A percentile compares a stretch with the other conserved stretches of the same genome.
phyloP scores from a whole-genome alignment of 345 rosid genomes.

The Theobroma cacao region DNA sequence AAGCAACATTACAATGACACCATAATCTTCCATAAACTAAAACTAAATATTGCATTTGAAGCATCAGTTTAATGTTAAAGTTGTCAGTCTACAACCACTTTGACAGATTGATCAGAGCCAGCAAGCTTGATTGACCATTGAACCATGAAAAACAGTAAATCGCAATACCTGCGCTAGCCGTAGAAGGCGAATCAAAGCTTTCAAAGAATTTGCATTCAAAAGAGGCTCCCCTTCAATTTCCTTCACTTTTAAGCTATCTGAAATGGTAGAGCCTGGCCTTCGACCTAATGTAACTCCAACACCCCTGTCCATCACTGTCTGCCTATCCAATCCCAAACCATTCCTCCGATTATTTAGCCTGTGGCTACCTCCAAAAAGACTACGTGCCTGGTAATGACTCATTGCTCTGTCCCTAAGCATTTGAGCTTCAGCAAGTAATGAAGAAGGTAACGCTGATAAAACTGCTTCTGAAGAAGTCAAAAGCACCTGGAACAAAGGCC shows the following conservation, averaged over 20 bases:
- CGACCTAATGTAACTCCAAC: conserved; percentile 86
- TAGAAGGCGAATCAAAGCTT: conserved; percentile 73
- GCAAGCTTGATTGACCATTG: background rate
- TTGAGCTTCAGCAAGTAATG: conserved; percentile 96
- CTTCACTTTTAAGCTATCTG: conserved; percentile 64
- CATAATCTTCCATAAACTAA: background rate
- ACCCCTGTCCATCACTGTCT: conserved; percentile 87
- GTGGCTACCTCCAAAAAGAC: conserved; percentile 82
- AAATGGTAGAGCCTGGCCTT: conserved; percentile 58
- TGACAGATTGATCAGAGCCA: background rate
- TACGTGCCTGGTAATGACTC: conserved; percentile 97
- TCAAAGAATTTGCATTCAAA: conserved; percentile 67
- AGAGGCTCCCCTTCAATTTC: conserved; percentile 92
- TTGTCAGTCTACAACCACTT: background rate
- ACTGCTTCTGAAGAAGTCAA: conserved; percentile 95
- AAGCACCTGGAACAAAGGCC: conserved; percentile 63
- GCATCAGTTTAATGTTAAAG: background rate
- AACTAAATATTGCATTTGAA: background rate
- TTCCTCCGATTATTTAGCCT: conserved; percentile 71
- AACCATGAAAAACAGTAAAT: conserved; percentile 14
- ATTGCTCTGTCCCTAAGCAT: conserved; percentile 93
- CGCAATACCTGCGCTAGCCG: conserved; percentile 77
- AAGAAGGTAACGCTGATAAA: conserved; percentile 85
- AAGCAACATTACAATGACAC: background rate
- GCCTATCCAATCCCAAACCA: conserved; percentile 90